Conservation (phyloP, 1,139 yeast species). For the Saccharomyces hybrid region DNA sequence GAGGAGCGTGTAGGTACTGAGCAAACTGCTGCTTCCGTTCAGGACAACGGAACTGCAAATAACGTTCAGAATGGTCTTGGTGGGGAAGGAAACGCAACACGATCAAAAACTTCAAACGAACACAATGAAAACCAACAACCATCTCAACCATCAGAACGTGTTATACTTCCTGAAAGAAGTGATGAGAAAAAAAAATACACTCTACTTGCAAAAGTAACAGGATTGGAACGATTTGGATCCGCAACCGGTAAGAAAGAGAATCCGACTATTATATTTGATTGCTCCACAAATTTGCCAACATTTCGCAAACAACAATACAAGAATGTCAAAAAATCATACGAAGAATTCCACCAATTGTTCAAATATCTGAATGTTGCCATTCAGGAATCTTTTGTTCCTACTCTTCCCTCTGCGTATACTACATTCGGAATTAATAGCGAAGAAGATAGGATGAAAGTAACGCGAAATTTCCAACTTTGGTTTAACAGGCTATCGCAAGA, state of each 20-base stretch:
- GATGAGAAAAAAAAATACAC: conserved; percentile 17
- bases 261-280: conserved; percentile 34
- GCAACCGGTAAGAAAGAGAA: conserved; percentile 33
- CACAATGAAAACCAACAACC: neutral
- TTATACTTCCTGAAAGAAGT: conserved; percentile 1
- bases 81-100: conserved; percentile 35
- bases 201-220: conserved; percentile 30
- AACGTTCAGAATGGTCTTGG: conserved; percentile 45
- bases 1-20: conserved; percentile 1
- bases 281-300: conserved; percentile 56
- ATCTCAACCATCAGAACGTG: neutral
- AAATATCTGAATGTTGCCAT: conserved; percentile 72
- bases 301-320: conserved; percentile 66
- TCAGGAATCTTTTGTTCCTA: conserved; percentile 90
- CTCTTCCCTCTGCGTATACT: conserved; percentile 67
- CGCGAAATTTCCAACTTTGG: conserved; percentile 73
- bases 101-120: conserved; percentile 25
- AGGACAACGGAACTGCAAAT: conserved; percentile 18
- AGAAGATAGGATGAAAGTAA: conserved; percentile 61
- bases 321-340: conserved; percentile 72
- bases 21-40: conserved; percentile 1
- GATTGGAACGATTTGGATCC: conserved; percentile 34
- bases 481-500: conserved; percentile 64
- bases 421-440: conserved; percentile 78
- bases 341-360: conserved; percentile 70